phyloP scores from a whole-genome alignment of 108 stramenopile species.

The Schizochytrium sp. region DNA sequence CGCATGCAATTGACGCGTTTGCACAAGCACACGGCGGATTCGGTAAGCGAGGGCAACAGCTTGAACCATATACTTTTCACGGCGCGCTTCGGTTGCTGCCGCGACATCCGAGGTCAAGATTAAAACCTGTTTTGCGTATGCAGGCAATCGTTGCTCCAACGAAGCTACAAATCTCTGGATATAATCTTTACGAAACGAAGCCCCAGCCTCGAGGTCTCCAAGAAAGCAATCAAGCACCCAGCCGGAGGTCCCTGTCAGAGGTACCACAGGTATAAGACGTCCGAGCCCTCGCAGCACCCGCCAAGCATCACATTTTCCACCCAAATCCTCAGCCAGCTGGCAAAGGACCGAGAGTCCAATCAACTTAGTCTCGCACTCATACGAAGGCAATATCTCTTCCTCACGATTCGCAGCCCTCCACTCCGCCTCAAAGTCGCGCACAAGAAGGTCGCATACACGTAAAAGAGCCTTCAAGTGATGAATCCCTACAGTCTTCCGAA shows the following conservation, averaged over 20 bases:
- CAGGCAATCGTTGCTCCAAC: neutral
- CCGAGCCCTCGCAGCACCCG: neutral
- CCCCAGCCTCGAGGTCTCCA: neutral
- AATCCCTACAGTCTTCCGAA: no score
- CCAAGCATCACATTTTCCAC: constrained; percentile 5
- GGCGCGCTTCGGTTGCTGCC: neutral
- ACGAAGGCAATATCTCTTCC: constrained; percentile 26
- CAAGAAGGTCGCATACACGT: neutral
- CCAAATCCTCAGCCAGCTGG: neutral
- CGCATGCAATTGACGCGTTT: constrained; percentile 6
- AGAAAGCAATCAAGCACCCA: constrained; percentile 27
- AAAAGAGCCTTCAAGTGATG: neutral
- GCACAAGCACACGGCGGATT: constrained; percentile 31
- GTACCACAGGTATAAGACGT: neutral
- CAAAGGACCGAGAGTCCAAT: constrained; percentile 28
- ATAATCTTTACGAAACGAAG: neutral
- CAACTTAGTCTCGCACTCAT: constrained; percentile 38
- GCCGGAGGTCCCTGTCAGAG: neutral
- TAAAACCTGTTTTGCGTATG: constrained; percentile 17
- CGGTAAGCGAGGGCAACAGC: constrained; percentile 8
- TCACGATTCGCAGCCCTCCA: constrained; percentile 53
- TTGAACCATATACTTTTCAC: neutral
- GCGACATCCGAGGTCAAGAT: neutral
- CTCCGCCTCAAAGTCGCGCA: constrained; percentile 44
- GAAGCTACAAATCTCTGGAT: neutral